These are phyloP conservation scores for Lentinula boryana DNA, from an alignment of 768 basidiomycete genomes.

Conservation along the genomic window DNA sequence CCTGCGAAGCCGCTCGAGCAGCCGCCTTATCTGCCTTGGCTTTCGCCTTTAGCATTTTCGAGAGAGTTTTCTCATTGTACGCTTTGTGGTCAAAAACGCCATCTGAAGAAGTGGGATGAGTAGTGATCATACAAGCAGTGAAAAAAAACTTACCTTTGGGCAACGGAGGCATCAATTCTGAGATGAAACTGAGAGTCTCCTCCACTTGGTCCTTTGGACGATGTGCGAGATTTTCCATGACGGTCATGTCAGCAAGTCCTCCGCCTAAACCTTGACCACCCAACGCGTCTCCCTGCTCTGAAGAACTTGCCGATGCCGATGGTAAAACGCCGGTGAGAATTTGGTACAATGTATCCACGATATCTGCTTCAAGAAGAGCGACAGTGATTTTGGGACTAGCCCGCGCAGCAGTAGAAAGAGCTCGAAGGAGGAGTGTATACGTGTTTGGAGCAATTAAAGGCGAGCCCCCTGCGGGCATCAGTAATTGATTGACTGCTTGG, in stretches of 20 bases:
- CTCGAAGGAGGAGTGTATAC: conserved; percentile 82
- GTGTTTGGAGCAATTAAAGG: conserved; percentile 83
- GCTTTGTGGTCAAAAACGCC: conserved; percentile 92
- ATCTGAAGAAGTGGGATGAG: conserved; percentile 41
- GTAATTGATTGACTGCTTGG: conserved; percentile 76
- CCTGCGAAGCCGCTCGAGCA: conserved; percentile 49
- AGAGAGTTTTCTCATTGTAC: conserved; percentile 83
- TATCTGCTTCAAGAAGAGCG: conserved; percentile 83
- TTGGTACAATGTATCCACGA: conserved; percentile 89
- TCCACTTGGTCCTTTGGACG: conserved; percentile 97
- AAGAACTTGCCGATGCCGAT: conserved; percentile 42
- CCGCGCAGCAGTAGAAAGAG: conserved; percentile 81
- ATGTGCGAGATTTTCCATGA: conserved; percentile 96
- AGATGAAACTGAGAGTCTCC: conserved; percentile 83
- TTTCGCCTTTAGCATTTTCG: conserved; percentile 72
- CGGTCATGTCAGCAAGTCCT: conserved; percentile 91
- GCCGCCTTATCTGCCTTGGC: conserved; percentile 77
- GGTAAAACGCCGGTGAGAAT: conserved; percentile 94
- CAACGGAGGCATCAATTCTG: conserved; percentile 88
- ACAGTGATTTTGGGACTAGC: conserved; percentile 86
- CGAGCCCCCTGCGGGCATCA: conserved; percentile 82
- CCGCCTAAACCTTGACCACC: conserved; percentile 80
- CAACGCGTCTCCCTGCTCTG: conserved; percentile 55
- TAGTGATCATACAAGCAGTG: conserved; percentile 2
- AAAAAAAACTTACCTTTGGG: conserved; percentile 63